These are phyloP conservation scores for Funneliformis geosporum DNA, from an alignment of 192 early-diverging fungal genomes.

Conservation along the genomic window DNA sequence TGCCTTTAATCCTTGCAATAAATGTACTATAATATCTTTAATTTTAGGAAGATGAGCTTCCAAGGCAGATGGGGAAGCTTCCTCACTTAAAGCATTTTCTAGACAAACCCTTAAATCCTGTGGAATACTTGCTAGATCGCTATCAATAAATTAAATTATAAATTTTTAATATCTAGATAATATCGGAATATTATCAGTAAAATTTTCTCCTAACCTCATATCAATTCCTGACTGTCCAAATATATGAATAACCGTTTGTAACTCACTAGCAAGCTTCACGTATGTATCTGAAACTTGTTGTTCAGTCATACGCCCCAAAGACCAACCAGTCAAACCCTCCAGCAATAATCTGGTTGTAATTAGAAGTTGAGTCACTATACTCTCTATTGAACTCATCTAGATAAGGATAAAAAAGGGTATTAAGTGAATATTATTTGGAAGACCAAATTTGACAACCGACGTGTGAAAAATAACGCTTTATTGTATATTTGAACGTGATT, in stretches of 20 bases:
- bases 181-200: not conserved
- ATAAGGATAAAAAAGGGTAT: not conserved
- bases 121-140: constrained; percentile 50
- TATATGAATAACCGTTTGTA: constrained; percentile 37
- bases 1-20: constrained; percentile 53
- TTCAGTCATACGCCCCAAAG: constrained; percentile 37
- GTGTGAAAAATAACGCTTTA: not conserved
- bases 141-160: constrained; percentile 20
- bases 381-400: constrained; percentile 51
- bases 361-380: constrained; percentile 50
- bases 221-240: constrained; percentile 36
- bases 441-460: not conserved
- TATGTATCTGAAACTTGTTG: constrained; percentile 52
- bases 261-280: constrained; percentile 46
- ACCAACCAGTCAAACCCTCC: constrained; percentile 52
- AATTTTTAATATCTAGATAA: not conserved
- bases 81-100: constrained; percentile 47
- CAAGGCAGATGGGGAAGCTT: constrained; percentile 44
- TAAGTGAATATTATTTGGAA: not conserved
- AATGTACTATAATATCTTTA: constrained; percentile 51
- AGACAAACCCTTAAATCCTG: constrained; percentile 47
- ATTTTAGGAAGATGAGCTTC: constrained; percentile 56
- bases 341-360: constrained; percentile 52
- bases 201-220: constrained; percentile 36
- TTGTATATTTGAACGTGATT: not conserved